phyloP scores from a whole-genome alignment of 805 yeast species.

The Allodekkera sacchari region DNA sequence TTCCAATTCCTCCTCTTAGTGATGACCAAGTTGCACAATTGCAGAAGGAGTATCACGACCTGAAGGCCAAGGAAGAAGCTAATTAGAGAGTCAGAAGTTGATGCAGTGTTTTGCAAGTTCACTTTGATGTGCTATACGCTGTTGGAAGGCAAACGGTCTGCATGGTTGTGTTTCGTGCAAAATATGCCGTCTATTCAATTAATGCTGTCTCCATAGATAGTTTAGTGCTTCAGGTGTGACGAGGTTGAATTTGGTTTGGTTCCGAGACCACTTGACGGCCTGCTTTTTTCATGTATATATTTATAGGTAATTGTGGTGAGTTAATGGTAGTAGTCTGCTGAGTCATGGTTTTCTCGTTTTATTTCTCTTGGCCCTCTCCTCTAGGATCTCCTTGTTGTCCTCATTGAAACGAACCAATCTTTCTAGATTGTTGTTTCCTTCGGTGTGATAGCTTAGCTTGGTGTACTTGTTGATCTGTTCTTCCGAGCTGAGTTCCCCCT shows the following conservation, averaged over 20 bases:
- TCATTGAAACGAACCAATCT: constrained; percentile 23
- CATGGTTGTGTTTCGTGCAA: not conserved
- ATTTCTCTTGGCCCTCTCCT: no score
- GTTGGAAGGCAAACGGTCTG: not conserved
- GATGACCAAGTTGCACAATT: constrained; percentile 68
- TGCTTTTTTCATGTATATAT: no score
- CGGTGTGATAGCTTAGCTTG: constrained; percentile 18
- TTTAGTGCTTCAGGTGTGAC: no score
- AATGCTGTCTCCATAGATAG: no score
- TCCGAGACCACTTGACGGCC: no score
- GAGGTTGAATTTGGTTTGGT: no score
- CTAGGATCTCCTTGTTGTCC: constrained; percentile 19
- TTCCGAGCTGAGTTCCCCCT: constrained; percentile 25
- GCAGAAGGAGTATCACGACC: constrained; percentile 60
- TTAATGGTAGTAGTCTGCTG: no score
- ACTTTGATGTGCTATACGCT: not conserved
- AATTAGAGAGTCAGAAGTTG: not conserved
- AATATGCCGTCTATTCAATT: constrained; percentile 11
- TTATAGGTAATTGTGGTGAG: no score
- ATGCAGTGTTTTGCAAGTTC: not conserved
- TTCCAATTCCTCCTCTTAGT: constrained; percentile 88
- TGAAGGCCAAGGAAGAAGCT: constrained; percentile 15
- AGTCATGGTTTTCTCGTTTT: no score
- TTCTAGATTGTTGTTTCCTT: constrained; percentile 26
- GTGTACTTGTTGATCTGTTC: constrained; percentile 11